These are phyloP conservation scores for Marchantia paleacea DNA, from an alignment of 225 moss, liverwort and hornwort genomes.

Conservation along the genomic window DNA sequence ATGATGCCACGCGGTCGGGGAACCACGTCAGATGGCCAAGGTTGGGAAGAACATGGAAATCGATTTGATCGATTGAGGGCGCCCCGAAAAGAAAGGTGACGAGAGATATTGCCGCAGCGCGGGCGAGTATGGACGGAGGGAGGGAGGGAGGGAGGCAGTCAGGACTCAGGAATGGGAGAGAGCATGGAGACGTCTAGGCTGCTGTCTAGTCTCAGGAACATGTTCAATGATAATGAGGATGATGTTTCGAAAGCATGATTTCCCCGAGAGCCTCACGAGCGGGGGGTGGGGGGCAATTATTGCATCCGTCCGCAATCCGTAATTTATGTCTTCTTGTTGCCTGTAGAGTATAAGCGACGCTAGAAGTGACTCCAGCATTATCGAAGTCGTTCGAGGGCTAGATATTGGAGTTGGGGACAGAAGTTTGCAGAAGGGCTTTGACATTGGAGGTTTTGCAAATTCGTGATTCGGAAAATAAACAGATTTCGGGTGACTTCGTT, in stretches of 20 bases:
- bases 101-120: neutral
- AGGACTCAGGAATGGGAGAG: no score
- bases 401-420: neutral
- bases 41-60: neutral
- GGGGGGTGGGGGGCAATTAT: neutral
- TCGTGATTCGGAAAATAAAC: neutral
- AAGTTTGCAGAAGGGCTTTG: neutral
- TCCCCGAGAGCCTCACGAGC: neutral
- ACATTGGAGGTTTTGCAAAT: neutral
- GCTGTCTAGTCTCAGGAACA: neutral
- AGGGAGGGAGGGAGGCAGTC: neutral
- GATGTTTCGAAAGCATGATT: neutral
- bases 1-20: neutral
- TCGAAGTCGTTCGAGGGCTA: neutral
- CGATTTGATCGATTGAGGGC: no score
- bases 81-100: neutral
- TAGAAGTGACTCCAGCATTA: neutral
- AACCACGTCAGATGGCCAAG: constrained; percentile 12
- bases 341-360: no score
- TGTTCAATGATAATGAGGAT: no score
- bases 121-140: neutral
- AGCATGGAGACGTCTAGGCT: no score
- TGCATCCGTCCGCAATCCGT: neutral
- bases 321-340: neutral
- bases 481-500: no score